A percentile compares a stretch with the other conserved stretches of the same genome.
phyloP scores from a whole-genome alignment of 768 basidiomycete genomes.

The Tephrocybe sp. region DNA sequence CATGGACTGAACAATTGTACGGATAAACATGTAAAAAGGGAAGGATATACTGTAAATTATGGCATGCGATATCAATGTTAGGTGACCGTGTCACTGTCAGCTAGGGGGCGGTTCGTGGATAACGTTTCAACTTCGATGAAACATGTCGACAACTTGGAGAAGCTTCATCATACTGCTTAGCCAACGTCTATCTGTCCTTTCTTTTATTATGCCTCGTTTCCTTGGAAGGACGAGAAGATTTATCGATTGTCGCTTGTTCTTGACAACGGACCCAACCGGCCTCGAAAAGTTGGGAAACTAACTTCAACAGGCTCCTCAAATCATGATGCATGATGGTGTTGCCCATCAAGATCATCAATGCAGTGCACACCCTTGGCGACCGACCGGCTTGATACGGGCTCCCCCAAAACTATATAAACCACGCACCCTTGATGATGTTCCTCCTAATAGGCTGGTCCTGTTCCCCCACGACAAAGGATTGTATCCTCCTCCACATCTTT shows the following conservation, averaged over 20 bases:
- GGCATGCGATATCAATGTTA: background rate
- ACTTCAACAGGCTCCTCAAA: constrained; percentile 7
- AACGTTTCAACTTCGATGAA: background rate
- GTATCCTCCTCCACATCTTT: constrained; percentile 13
- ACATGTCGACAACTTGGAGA: background rate
- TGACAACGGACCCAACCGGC: background rate
- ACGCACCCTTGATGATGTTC: constrained; percentile 3
- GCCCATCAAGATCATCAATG: constrained; percentile 4
- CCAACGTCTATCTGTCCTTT: background rate
- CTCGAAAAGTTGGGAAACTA: constrained; percentile 13
- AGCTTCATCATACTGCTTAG: background rate
- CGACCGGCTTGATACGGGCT: constrained; percentile 12
- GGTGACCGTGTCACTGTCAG: background rate
- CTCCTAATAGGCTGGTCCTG: constrained; percentile 46
- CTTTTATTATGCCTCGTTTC: background rate
- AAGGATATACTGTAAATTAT: background rate
- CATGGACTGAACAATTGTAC: background rate
- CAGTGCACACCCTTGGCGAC: constrained; percentile 8
- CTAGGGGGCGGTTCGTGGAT: background rate
- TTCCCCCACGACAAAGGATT: constrained; percentile 24
- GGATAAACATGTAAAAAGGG: constrained; percentile 6
- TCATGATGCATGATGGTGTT: constrained; percentile 8
- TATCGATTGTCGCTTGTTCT: too few relatives aligned
- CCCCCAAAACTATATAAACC: constrained; percentile 29
- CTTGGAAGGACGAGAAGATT: too few relatives aligned